These are phyloP conservation scores for Diutina mesorugosa DNA, from an alignment of 1,139 yeast genomes.

Conservation along the genomic window DNA sequence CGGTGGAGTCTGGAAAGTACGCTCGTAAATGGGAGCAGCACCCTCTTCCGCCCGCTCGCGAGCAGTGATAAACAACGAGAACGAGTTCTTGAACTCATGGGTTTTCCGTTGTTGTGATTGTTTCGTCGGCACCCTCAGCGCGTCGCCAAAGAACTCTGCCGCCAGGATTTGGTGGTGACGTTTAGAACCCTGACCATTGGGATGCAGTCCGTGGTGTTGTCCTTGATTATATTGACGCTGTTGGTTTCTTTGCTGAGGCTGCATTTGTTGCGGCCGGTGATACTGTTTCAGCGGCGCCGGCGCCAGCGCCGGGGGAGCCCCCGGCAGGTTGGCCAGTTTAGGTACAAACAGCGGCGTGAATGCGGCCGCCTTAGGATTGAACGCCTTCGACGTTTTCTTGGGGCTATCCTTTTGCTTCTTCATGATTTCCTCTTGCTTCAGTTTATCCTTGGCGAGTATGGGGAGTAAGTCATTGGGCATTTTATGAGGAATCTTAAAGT, in stretches of 20 bases:
- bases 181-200: slow-evolving; percentile 8
- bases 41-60: slow-evolving; percentile 17
- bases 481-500: slow-evolving; percentile 63
- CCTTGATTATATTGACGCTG: background rate
- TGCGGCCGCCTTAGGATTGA: slow-evolving; percentile 1
- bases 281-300: slow-evolving; percentile 1
- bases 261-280: background rate
- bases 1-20: slow-evolving; percentile 65
- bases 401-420: slow-evolving; percentile 16
- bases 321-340: background rate
- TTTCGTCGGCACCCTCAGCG: slow-evolving; percentile 33
- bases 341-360: slow-evolving; percentile 1
- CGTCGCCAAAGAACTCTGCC: slow-evolving; percentile 37
- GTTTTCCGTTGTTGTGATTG: slow-evolving; percentile 23
- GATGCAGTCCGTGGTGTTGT: background rate
- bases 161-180: slow-evolving; percentile 31
- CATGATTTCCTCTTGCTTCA: slow-evolving; percentile 48
- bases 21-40: slow-evolving; percentile 29
- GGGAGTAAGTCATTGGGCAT: slow-evolving; percentile 71
- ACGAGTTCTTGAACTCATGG: slow-evolving; percentile 29
- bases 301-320: background rate
- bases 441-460: slow-evolving; percentile 55
- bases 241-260: background rate
- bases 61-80: slow-evolving; percentile 44
- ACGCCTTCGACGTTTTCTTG: background rate